phyloP scores from a whole-genome alignment of 495 filamentous ascomycete genomes.

The Tuber microsphaerosporum region DNA sequence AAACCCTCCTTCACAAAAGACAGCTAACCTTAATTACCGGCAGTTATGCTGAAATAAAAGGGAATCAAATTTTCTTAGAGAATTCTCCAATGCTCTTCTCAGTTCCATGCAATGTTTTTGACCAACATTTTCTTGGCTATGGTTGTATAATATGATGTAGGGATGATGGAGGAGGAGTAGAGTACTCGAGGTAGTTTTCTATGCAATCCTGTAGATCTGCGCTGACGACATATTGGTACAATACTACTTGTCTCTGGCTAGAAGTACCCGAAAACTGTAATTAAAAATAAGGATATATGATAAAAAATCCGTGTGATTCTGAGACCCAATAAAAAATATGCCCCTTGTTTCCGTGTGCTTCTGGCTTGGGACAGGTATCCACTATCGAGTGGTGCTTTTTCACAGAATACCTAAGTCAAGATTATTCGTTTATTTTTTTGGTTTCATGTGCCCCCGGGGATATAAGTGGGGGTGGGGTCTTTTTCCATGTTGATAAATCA shows the following conservation, averaged over 20 bases:
- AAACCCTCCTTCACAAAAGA: neutral
- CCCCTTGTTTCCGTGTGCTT: neutral
- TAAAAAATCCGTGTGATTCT: neutral
- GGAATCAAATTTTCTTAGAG: neutral
- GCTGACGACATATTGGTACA: neutral
- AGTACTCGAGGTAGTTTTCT: neutral
- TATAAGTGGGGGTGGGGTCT: neutral
- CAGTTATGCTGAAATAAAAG: neutral
- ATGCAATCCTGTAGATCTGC: neutral
- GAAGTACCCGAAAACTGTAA: neutral
- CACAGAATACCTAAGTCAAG: neutral
- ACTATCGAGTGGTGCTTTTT: neutral
- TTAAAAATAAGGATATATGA: neutral
- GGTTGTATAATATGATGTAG: neutral
- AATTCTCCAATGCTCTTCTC: neutral
- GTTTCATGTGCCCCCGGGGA: neutral
- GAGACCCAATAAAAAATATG: neutral
- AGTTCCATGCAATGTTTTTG: neutral
- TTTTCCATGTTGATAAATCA: neutral
- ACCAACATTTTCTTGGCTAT: neutral
- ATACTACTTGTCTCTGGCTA: neutral
- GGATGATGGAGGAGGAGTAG: neutral
- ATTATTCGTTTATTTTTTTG: neutral
- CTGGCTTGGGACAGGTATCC: neutral
- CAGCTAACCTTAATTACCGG: neutral